Base-by-base conservation (phyloP, 257 asterid genomes). In the Mitragyna speciosa region DNA sequence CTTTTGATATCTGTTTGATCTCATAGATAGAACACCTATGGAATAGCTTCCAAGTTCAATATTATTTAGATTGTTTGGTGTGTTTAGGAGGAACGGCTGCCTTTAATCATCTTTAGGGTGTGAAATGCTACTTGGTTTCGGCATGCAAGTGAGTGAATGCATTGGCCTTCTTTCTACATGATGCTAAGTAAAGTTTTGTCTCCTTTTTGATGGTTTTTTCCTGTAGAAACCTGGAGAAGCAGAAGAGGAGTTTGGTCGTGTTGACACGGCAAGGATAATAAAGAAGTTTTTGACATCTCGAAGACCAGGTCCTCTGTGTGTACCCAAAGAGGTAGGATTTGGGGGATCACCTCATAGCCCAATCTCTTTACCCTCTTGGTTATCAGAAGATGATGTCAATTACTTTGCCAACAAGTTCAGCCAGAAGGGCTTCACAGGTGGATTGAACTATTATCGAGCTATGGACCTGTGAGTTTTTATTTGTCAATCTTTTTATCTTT, bases 361-460 rank as follows among this genome's bases (percentile, higher is more conserved):
- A 36, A 92, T 92, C 20, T 80, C 79, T 45, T 58, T 91, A 88
- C 99, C 98, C 0, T 81, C 98, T 77, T 95, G 97, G 99, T 88
- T 95, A 75, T 89, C 97, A 0, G 96, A 95, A 83, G 94, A 92
- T 26, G 99, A 95, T 69, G 91, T 89, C 69, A 78, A 84, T 12
- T 93, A 90, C 78, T 95, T 91, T 75, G 94, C 91, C 47, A 83
- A 52, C 70, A 93, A 95, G 69, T 95, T 87, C 83, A 71, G 84
- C 82, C 86, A 88, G 81, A 86, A 47, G 69, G 99, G 98, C 72
- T 95, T 95, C 88, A 93, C 98, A 0, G 99, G 99, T 71, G 97
- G 96, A 82, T 86, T 95, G 85, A 95, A 95, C 88, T 93, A 92
- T 86, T 95, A 93, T 86, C 92, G 99, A 84, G 98, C 84, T 14